phyloP scores from a whole-genome alignment of 2,329 filamentous ascomycete species.

The Aspergillus pseudotamarii region DNA sequence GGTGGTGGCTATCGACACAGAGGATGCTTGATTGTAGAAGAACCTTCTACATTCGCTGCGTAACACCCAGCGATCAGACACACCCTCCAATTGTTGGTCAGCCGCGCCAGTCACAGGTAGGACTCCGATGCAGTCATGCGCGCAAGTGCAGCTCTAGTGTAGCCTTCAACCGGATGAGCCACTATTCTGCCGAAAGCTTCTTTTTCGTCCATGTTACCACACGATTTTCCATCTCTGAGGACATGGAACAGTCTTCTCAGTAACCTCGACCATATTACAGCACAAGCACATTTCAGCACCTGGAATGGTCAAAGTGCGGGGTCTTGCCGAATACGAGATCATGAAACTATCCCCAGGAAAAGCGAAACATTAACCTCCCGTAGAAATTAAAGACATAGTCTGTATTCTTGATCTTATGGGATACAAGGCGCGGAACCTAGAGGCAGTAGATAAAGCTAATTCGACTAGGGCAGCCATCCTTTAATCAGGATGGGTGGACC shows the following conservation, averaged over 20 bases:
- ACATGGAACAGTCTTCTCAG: neutral
- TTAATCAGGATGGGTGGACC: neutral
- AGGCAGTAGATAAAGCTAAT: neutral
- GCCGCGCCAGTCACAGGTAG: slow-evolving; percentile 1
- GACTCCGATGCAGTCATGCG: neutral
- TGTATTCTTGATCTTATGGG: neutral
- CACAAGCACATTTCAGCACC: neutral
- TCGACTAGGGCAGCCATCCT: neutral
- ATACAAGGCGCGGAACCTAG: neutral
- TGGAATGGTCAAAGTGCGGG: neutral
- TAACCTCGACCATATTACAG: neutral
- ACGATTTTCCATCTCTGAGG: neutral
- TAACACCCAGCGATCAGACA: neutral
- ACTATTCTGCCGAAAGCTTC: neutral
- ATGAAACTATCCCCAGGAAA: slow-evolving; percentile 3
- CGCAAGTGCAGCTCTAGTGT: slow-evolving; percentile 1
- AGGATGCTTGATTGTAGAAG: neutral
- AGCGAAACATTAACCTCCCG: neutral
- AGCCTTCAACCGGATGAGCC: neutral
- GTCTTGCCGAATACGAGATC: neutral
- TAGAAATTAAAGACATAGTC: neutral
- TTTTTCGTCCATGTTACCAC: neutral
- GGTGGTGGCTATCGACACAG: neutral
- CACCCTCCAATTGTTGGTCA: neutral
- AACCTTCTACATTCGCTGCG: neutral